A percentile compares a stretch with the other conserved stretches of the same genome.
Evolutionary conservation across 169 alveolate genomes (phyloP).

Genomic region (Plasmodium inui): DNA sequence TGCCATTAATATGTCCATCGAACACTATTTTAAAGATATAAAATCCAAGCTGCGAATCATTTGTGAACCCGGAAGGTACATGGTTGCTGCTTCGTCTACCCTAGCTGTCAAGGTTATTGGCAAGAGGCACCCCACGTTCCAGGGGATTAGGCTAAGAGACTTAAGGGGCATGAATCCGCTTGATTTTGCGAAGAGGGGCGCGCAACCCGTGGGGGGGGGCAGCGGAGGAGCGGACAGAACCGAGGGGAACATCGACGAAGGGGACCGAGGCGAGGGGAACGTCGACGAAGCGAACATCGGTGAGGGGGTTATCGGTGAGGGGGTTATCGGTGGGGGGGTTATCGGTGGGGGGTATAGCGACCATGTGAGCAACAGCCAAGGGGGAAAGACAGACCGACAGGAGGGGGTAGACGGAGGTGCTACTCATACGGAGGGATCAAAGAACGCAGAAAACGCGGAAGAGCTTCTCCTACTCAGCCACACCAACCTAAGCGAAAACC

Average conservation of each 20-base stretch:
- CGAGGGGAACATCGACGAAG: not conserved
- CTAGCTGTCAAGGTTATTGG: constrained; percentile 70
- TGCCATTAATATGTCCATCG: constrained; percentile 69
- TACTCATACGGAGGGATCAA: not conserved
- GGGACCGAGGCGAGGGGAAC: not conserved
- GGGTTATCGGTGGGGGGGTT: too few species aligned
- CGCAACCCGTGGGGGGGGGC: not conserved
- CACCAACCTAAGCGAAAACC: not conserved
- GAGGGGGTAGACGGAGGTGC: constrained; percentile 8
- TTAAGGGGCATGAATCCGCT: not conserved
- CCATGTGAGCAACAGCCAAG: not conserved
- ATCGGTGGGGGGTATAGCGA: not conserved
- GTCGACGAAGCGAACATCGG: not conserved
- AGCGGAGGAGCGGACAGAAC: not conserved
- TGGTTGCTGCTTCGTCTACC: constrained; percentile 46
- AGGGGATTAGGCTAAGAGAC: not conserved
- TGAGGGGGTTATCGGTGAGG: not conserved
- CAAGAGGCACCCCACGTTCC: constrained; percentile 57
- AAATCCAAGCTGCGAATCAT: constrained; percentile 22
- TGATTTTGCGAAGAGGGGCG: not conserved
- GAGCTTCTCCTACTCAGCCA: not conserved
- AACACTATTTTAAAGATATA: constrained; percentile 52
- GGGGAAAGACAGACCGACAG: not conserved
- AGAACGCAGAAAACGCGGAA: not conserved
- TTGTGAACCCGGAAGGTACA: constrained; percentile 73